Conservation (phyloP, 345 rosid genomes). For the Combretum micranthum region DNA sequence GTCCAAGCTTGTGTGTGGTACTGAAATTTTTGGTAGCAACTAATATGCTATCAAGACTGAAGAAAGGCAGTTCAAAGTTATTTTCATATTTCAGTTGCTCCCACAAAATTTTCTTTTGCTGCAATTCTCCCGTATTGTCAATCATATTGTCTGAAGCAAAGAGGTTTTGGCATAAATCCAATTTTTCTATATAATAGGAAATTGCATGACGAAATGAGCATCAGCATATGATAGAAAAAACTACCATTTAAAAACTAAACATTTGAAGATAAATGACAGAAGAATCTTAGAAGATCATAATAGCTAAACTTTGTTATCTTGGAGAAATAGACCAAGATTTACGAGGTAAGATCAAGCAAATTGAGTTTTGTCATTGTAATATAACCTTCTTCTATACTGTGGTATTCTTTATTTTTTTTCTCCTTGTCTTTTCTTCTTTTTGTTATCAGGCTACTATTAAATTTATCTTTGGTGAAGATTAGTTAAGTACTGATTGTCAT, state of each 20-base stretch:
- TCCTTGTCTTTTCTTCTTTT: too few relatives aligned
- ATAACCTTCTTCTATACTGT: too few relatives aligned
- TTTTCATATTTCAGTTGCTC: neutral
- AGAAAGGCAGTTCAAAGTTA: neutral
- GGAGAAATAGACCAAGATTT: too few relatives aligned
- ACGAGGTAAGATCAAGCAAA: too few relatives aligned
- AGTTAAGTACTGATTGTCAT: neutral
- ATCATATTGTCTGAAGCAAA: neutral
- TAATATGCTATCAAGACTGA: slow-evolving; percentile 1
- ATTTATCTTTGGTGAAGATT: neutral
- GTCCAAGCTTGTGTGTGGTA: slow-evolving; percentile 3
- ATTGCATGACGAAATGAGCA: too few relatives aligned
- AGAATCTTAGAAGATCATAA: too few relatives aligned
- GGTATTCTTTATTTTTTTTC: too few relatives aligned
- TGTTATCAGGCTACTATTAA: too few relatives aligned
- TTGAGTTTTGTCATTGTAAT: too few relatives aligned
- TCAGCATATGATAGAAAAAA: too few relatives aligned
- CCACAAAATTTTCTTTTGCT: neutral
- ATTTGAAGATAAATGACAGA: too few relatives aligned
- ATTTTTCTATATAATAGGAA: neutral
- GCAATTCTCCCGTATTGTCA: neutral
- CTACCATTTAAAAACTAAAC: neutral
- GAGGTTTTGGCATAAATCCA: neutral
- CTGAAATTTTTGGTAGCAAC: slow-evolving; percentile 3
- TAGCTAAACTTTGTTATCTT: too few relatives aligned